Base-by-base conservation (phyloP, 169 alveolate genomes). In the Theileria sp. region DNA sequence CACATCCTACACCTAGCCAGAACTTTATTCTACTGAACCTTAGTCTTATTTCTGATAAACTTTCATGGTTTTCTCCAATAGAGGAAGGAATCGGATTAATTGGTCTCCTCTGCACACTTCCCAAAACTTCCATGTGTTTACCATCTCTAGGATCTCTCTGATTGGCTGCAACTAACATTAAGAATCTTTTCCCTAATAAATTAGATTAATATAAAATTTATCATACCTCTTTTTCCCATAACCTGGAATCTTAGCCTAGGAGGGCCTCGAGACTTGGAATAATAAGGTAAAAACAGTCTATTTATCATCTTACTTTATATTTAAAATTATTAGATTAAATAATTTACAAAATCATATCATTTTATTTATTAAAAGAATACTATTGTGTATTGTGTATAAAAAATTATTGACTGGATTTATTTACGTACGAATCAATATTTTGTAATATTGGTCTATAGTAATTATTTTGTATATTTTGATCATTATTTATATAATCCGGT, bases 141-240 rank as follows among this genome's bases (percentile, higher is more conserved):
- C 97, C 97, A 76, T 93, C 93, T 62, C 95, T 86, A 30, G 95
- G 95, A 76, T 93, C 97, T 61, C 95, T 77, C 73, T 92, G 97
- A 58, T 93, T 93, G 15, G 95, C 95, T 23, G 92, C 97, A 8
- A 93, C 97, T 66, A 93, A 66, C 86, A 91, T 88, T 80, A 75
- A 87, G 79, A 92, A 93, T 21, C 94, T 76, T 9, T 81, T 66
- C 2, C 95, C 94, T 72, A 58, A 13, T 8, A 60, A 34, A 49
- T 30, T 9, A 5, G 10, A 12, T 23, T 23, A 23, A 60, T 0
- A 23, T 2, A 56, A 10, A 36, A 0, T 23, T 19, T 30, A 3
- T 54, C 88, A 64, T 84, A 86, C 94, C 92, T 80, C 92, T 76
- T 44, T 81, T 87, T 32, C 94, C 94, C 88, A 87, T 90, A 28